A percentile compares a stretch with the other conserved stretches of the same genome.
Evolutionary conservation across 768 basidiomycete species (phyloP).

Genomic region (Suillus subluteus): DNA sequence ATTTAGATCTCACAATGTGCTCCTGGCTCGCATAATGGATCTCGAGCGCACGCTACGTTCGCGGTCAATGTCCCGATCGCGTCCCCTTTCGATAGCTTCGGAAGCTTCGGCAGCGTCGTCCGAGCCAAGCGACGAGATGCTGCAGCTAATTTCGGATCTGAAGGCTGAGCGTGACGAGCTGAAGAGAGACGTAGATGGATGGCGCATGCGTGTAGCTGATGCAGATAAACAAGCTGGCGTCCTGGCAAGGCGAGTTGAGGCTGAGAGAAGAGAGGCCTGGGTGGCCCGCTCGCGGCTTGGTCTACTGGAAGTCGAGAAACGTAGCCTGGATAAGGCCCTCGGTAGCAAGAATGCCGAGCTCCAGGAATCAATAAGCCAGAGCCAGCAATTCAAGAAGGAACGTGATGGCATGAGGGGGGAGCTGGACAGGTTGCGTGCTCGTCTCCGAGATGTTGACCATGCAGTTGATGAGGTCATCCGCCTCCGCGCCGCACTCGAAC

Average conservation of each 20-base stretch:
- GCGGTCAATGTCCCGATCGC: conserved; percentile 47
- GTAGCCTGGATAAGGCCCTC: conserved; percentile 53
- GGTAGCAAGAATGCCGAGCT: conserved; percentile 37
- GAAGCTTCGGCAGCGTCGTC: conserved; percentile 38
- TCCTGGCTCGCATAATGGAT: conserved; percentile 81
- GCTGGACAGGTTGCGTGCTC: conserved; percentile 32
- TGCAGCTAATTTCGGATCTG: conserved; percentile 72
- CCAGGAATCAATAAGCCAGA: conserved; percentile 33
- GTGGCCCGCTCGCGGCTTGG: conserved; percentile 75
- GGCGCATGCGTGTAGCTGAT: conserved; percentile 77
- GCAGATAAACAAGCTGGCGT: conserved; percentile 71
- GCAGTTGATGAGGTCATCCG: conserved; percentile 30
- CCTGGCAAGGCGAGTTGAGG: conserved; percentile 70
- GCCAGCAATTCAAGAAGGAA: conserved; percentile 27
- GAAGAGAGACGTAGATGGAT: conserved; percentile 85
- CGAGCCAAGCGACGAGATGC: conserved; percentile 78
- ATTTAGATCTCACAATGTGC: conserved; percentile 81
- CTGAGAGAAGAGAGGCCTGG: conserved; percentile 84
- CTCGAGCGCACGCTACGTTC: conserved; percentile 67
- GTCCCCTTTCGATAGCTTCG: conserved; percentile 55
- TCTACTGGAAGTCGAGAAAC: conserved; percentile 69
- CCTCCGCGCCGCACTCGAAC: conserved; percentile 37
- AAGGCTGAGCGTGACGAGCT: conserved; percentile 90
- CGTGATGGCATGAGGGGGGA: conserved; percentile 34
- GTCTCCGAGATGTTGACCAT: conserved; percentile 32